These are phyloP conservation scores for Vaccinium macrocarpon DNA, from an alignment of 148 eudicot species.

Conservation along the genomic window DNA sequence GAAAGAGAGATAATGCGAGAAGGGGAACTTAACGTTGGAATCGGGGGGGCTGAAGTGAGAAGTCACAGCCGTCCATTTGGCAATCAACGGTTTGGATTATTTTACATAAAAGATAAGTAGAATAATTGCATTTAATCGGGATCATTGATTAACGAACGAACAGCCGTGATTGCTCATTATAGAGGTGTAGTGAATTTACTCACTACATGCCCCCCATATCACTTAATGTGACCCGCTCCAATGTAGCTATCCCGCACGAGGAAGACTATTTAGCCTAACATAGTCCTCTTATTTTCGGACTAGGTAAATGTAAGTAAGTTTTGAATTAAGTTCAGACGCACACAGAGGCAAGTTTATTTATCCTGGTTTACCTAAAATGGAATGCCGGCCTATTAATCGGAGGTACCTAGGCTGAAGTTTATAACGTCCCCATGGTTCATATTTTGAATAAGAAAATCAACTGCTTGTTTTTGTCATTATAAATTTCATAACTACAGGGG, in stretches of 20 bases:
- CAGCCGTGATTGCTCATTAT: too few relatives aligned
- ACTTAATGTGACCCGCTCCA: neutral
- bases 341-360: fast-evolving
- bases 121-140: too few relatives aligned
- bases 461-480: neutral
- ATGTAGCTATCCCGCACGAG: neutral
- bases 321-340: neutral
- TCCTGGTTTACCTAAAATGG: neutral
- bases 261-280: neutral
- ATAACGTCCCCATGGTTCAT: neutral
- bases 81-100: too few relatives aligned
- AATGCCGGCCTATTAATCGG: neutral
- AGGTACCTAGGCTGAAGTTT: neutral
- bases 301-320: neutral
- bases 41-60: too few relatives aligned
- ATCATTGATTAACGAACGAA: too few relatives aligned
- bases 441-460: neutral
- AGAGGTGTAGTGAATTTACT: too few relatives aligned
- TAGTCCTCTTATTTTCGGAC: neutral
- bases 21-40: neutral
- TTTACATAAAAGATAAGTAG: too few relatives aligned
- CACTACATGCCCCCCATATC: too few relatives aligned
- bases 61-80: too few relatives aligned
- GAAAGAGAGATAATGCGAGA: neutral
- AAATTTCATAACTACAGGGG: neutral